Evolutionary conservation across 768 basidiomycete genomes (phyloP).

Genomic region (Rhizopogon vesiculosus): DNA sequence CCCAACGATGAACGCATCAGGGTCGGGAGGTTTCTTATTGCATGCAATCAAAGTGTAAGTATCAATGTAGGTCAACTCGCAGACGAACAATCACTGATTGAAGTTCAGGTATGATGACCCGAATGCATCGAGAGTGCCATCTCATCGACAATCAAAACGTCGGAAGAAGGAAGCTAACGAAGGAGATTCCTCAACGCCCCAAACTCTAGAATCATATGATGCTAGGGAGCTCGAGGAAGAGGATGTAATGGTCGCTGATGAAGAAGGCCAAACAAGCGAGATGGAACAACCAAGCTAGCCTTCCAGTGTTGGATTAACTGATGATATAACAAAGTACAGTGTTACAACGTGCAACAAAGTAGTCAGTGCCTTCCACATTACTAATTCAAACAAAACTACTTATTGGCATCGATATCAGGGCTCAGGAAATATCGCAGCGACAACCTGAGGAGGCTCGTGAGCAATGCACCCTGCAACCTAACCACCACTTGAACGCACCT

Average conservation of each 20-base stretch:
- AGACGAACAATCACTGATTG: not conserved
- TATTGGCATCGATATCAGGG: constrained; percentile 1
- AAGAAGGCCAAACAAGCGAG: not conserved
- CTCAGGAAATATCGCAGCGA: constrained; percentile 61
- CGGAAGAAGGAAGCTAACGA: constrained; percentile 25
- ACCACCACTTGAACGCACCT: constrained; percentile 45
- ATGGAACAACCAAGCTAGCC: not conserved
- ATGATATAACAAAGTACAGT: not conserved
- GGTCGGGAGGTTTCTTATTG: constrained; percentile 84
- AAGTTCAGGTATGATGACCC: constrained; percentile 61
- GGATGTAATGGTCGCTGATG: not conserved
- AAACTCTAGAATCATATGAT: not conserved
- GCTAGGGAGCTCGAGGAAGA: not conserved
- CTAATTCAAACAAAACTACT: not conserved
- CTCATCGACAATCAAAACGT: constrained; percentile 40
- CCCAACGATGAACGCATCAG: constrained; percentile 88
- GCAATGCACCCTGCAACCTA: not conserved
- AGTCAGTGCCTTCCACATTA: not conserved
- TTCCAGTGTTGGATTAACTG: not conserved
- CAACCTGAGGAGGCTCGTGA: constrained; percentile 34
- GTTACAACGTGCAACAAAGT: not conserved
- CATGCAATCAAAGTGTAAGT: constrained; percentile 82
- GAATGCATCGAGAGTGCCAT: constrained; percentile 47
- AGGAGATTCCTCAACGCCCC: not conserved
- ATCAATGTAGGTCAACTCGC: not conserved